Evolutionary conservation across 768 basidiomycete species (phyloP).

Genomic region (Termitomyces sp.): DNA sequence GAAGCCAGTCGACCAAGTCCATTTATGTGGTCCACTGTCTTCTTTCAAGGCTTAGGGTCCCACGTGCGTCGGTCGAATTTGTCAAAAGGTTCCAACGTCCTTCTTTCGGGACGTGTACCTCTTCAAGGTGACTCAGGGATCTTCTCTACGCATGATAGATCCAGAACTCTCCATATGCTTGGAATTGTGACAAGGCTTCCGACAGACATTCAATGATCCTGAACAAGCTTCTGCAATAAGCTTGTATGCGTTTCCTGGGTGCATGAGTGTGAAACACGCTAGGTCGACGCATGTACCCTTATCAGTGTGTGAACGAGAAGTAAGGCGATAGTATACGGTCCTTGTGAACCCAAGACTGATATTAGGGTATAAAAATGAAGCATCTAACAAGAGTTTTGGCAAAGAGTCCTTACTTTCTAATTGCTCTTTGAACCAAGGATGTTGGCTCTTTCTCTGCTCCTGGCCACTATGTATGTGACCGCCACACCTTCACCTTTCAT

Average conservation of each 20-base stretch:
- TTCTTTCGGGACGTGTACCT: neutral
- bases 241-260: neutral
- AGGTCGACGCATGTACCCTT: constrained; percentile 2
- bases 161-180: constrained; percentile 5
- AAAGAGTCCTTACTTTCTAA: neutral
- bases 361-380: neutral
- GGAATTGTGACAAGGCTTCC: neutral
- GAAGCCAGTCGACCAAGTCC: neutral
- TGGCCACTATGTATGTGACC: neutral
- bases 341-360: neutral
- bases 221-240: neutral
- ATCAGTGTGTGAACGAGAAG: neutral
- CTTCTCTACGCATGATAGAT: neutral
- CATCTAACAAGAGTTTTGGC: neutral
- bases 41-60: neutral
- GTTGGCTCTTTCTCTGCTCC: neutral
- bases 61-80: neutral
- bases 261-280: constrained; percentile 1
- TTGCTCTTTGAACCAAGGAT: neutral
- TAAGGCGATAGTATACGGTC: neutral
- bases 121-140: neutral
- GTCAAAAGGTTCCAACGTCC: neutral
- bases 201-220: neutral
- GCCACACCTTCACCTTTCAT: constrained; percentile 6
- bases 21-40: neutral